Evolutionary conservation across 1,139 yeast species (phyloP).

Genomic region (Arxiozyma slooffiae): DNA sequence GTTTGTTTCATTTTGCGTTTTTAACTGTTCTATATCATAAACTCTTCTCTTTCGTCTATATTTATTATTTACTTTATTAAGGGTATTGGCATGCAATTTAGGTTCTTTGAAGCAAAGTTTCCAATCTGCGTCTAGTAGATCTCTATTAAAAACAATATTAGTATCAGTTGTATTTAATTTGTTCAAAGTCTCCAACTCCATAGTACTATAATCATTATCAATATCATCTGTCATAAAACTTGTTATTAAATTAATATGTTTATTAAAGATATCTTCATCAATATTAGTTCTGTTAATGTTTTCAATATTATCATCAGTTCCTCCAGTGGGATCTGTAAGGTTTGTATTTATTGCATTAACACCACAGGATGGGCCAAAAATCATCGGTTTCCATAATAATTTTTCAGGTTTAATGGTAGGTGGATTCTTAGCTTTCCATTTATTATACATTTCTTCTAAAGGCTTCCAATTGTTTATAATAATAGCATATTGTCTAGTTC

Average conservation of each 20-base stretch:
- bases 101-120: constrained; percentile 7
- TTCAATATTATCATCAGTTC: constrained; percentile 13
- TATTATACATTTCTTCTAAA: constrained; percentile 38
- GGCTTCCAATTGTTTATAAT: constrained; percentile 39
- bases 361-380: constrained; percentile 80
- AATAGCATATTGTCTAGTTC: constrained; percentile 38
- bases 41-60: neutral
- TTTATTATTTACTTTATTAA: neutral
- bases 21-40: neutral
- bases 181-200: constrained; percentile 32
- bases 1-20: neutral
- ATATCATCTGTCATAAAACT: constrained; percentile 57
- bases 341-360: constrained; percentile 37
- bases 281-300: constrained; percentile 13
- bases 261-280: constrained; percentile 31
- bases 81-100: neutral
- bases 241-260: constrained; percentile 45
- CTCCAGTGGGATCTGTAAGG: constrained; percentile 5
- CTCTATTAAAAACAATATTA: constrained; percentile 4
- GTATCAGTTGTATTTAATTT: constrained; percentile 9
- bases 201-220: constrained; percentile 46
- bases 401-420: constrained; percentile 42
- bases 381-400: constrained; percentile 70
- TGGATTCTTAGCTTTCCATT: constrained; percentile 52
- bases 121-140: constrained; percentile 12